phyloP scores from a whole-genome alignment of 2,329 filamentous ascomycete genomes.

The Trichoderma cornu-damae region DNA sequence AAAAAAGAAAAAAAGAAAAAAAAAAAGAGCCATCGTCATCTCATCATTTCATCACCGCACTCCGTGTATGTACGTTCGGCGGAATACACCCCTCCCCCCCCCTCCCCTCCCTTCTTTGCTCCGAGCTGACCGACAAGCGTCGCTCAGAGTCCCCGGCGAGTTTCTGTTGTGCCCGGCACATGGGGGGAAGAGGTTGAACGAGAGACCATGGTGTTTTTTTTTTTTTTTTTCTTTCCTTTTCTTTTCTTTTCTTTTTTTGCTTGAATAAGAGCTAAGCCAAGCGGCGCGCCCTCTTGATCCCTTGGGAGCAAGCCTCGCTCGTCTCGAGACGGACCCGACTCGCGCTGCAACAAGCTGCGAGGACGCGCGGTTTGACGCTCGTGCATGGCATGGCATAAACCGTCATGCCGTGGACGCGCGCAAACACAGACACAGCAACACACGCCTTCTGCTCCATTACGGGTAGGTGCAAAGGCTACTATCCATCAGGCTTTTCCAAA shows the following conservation, averaged over 20 bases:
- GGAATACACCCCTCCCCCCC: not conserved
- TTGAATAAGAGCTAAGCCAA: slow-evolving; percentile 3
- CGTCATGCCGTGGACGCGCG: too few relatives aligned
- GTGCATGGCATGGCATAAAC: too few relatives aligned
- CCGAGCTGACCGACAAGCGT: slow-evolving; percentile 9
- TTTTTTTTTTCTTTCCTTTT: too few relatives aligned
- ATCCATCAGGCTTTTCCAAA: too few relatives aligned
- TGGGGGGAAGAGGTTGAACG: too few relatives aligned
- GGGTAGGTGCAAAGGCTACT: not conserved
- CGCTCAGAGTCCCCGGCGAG: not conserved
- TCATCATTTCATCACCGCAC: not conserved
- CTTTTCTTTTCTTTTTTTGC: too few relatives aligned
- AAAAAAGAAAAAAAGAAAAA: not conserved
- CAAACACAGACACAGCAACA: not conserved
- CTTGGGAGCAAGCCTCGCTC: not conserved
- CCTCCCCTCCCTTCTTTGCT: not conserved
- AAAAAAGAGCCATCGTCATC: slow-evolving; percentile 3
- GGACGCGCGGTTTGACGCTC: not conserved
- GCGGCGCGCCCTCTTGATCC: not conserved
- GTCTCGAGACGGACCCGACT: not conserved
- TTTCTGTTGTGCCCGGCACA: too few relatives aligned
- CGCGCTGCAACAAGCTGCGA: not conserved
- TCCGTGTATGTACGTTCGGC: not conserved
- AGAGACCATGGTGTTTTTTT: too few relatives aligned
- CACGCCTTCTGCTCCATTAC: not conserved